Percentiles rank a stretch among this genome's conserved stretches.
Evolutionary conservation across 306 rosid species (phyloP).

Genomic region (Dalbergia oliveri): DNA sequence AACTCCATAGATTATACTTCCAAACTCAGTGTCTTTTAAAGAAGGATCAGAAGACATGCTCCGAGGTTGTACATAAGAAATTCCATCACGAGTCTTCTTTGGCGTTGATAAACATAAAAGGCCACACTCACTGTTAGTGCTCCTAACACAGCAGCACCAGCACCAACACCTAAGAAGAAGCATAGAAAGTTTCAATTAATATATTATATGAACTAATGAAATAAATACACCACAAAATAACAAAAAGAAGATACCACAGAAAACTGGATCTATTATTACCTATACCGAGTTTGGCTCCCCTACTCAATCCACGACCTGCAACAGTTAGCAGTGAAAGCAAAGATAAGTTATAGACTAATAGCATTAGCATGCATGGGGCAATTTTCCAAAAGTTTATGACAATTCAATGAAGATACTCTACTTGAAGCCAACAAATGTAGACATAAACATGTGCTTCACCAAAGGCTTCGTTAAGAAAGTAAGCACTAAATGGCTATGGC

Average conservation of each 20-base stretch:
- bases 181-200: too few relatives aligned
- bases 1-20: too few relatives aligned
- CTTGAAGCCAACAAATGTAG: not conserved
- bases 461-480: conserved; percentile 30
- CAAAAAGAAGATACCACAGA: conserved; percentile 1
- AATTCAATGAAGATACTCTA: conserved; percentile 14
- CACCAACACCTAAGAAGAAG: too few relatives aligned
- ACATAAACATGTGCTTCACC: not conserved
- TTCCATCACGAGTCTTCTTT: too few relatives aligned
- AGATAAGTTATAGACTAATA: conserved; percentile 21
- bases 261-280: conserved; percentile 61
- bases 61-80: too few relatives aligned
- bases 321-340: conserved; percentile 27
- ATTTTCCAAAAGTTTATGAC: not conserved
- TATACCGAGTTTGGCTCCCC: not conserved
- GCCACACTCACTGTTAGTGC: too few relatives aligned
- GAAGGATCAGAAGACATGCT: too few relatives aligned
- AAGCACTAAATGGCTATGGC: not conserved
- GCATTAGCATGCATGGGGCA: not conserved
- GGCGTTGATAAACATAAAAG: too few relatives aligned
- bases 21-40: too few relatives aligned
- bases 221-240: too few relatives aligned
- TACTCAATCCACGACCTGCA: not conserved
- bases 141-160: too few relatives aligned
- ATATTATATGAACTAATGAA: too few relatives aligned